phyloP scores from a whole-genome alignment of 1,284 basidiomycete genomes.

The Irpex rosettiformis region DNA sequence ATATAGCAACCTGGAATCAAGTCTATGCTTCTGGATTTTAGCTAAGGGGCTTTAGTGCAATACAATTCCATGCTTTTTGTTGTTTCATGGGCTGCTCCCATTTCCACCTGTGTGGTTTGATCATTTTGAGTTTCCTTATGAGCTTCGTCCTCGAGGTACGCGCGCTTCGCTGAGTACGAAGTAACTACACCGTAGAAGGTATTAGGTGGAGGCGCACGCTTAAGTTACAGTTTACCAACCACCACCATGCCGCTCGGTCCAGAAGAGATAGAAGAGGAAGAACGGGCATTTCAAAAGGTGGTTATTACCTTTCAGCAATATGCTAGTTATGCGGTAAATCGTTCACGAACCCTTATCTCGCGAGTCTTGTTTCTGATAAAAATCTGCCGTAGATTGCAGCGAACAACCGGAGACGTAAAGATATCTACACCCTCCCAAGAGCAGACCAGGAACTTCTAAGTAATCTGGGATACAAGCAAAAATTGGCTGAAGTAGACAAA shows the following conservation, averaged over 20 bases:
- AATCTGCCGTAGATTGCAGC: conserved; percentile 51
- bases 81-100: background rate
- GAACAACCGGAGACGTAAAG: conserved; percentile 73
- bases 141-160: no score
- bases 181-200: no score
- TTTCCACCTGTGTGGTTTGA: background rate
- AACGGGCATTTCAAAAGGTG: conserved; percentile 64
- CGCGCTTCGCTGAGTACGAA: background rate
- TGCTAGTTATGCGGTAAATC: conserved; percentile 55
- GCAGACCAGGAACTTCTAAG: conserved; percentile 62
- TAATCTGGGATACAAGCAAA: conserved; percentile 60
- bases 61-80: background rate
- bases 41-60: background rate
- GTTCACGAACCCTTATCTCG: background rate
- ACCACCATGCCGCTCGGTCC: conserved; percentile 29
- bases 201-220: no score
- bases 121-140: no score
- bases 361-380: background rate
- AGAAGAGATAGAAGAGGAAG: conserved; percentile 43
- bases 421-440: conserved; percentile 57
- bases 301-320: conserved; percentile 67
- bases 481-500: conserved; percentile 62
- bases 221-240: no score
- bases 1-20: background rate
- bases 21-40: no score